These are phyloP conservation scores for Aspergillus funiculosus DNA, from an alignment of 495 filamentous ascomycete species.

Conservation along the genomic window DNA sequence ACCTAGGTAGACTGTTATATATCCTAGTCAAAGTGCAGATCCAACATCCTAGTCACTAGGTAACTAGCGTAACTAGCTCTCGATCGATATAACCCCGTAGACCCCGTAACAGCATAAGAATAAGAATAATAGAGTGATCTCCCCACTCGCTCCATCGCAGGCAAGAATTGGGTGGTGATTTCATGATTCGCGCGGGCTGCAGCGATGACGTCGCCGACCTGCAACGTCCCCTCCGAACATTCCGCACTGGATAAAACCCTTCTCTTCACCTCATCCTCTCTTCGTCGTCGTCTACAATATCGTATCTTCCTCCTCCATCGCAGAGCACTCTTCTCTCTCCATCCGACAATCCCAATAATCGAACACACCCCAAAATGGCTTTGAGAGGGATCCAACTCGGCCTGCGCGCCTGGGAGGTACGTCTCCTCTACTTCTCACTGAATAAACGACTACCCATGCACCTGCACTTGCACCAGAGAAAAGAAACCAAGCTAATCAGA, in stretches of 20 bases:
- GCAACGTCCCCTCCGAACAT: background rate
- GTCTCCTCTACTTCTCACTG: background rate
- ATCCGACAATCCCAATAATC: background rate
- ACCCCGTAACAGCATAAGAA: too few relatives aligned
- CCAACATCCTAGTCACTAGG: too few relatives aligned
- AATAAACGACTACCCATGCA: too few relatives aligned
- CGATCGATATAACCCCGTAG: too few relatives aligned
- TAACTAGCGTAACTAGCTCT: too few relatives aligned
- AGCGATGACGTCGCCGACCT: constrained; percentile 2
- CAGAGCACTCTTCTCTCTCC: too few relatives aligned
- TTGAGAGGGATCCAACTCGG: constrained; percentile 29
- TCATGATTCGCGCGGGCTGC: constrained; percentile 4
- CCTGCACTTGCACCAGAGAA: too few relatives aligned
- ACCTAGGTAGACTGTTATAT: too few relatives aligned
- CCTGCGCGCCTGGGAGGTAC: constrained; percentile 40
- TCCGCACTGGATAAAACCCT: constrained; percentile 4
- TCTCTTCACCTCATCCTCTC: background rate
- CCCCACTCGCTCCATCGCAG: background rate
- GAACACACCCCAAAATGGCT: constrained; percentile 23
- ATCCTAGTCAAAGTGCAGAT: too few relatives aligned
- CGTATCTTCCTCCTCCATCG: too few relatives aligned
- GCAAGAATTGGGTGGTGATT: constrained; percentile 4
- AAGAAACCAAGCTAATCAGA: constrained; percentile 10
- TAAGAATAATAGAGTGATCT: too few relatives aligned
- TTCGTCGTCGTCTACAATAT: too few relatives aligned